Evolutionary conservation across 2,329 filamentous ascomycete genomes (phyloP).

Genomic region (Tolypocladium sp.): DNA sequence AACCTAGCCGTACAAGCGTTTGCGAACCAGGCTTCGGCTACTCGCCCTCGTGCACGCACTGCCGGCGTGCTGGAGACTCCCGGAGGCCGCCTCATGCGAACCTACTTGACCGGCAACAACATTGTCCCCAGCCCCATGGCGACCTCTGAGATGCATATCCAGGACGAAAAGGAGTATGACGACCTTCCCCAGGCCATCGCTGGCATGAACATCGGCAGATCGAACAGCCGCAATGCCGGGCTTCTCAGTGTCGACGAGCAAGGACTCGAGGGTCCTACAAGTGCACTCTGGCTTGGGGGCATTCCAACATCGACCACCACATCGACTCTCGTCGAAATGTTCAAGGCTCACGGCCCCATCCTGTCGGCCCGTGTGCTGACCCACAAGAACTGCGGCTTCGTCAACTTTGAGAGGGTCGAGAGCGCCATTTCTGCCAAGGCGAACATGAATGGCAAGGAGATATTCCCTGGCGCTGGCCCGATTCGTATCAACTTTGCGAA

Average conservation of each 20-base stretch:
- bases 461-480: conserved; percentile 91
- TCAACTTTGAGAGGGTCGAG: conserved; percentile 90
- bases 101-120: conserved; percentile 64
- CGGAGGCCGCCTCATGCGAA: conserved; percentile 54
- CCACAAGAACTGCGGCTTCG: conserved; percentile 98
- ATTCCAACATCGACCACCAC: conserved; percentile 96
- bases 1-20: conserved; percentile 91
- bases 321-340: conserved; percentile 89
- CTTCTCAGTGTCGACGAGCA: conserved; percentile 67
- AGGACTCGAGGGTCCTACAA: conserved; percentile 79
- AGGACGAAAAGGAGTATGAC: conserved; percentile 70
- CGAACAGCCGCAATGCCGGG: conserved; percentile 57
- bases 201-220: conserved; percentile 62
- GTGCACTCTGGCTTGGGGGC: conserved; percentile 92
- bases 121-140: conserved; percentile 66
- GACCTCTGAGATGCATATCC: conserved; percentile 63
- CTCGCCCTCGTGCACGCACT: conserved; percentile 79
- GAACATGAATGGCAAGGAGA: conserved; percentile 90
- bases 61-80: conserved; percentile 84
- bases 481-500: conserved; percentile 97
- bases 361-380: conserved; percentile 88
- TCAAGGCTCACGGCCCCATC: conserved; percentile 85
- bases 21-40: conserved; percentile 72
- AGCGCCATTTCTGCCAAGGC: conserved; percentile 85
- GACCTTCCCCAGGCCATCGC: conserved; percentile 76